These are phyloP conservation scores for Tetraselmis striata DNA, from an alignment of 139 green algal genomes.

Conservation along the genomic window DNA sequence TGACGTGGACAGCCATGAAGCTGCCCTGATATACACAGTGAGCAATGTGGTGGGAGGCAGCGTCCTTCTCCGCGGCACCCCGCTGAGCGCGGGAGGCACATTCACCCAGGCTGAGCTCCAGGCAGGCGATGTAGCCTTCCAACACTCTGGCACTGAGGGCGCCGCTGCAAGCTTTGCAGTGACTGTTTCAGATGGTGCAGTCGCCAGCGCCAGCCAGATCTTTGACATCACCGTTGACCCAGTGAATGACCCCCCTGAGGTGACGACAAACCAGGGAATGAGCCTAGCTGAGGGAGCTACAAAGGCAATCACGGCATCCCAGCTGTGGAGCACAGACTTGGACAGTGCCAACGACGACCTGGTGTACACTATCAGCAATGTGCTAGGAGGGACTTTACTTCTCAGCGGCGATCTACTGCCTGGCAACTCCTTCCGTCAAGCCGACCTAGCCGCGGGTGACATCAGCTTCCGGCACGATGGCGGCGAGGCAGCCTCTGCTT, in stretches of 20 bases:
- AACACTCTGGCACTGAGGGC: not conserved
- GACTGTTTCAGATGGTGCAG: not conserved
- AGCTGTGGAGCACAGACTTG: not conserved
- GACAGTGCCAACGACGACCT: not conserved
- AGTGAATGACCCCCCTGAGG: not conserved
- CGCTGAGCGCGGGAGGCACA: not conserved
- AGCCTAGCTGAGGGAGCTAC: not conserved
- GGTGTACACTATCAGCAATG: not conserved
- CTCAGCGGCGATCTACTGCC: not conserved
- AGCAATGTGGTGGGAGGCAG: not conserved
- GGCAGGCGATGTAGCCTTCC: not conserved
- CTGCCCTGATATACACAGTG: not conserved
- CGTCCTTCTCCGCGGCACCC: not conserved
- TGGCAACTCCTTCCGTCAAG: not conserved
- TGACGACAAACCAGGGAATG: not conserved
- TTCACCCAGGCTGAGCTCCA: not conserved
- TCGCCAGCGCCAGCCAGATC: not conserved
- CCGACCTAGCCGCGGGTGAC: not conserved
- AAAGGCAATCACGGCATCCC: not conserved
- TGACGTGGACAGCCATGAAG: not conserved
- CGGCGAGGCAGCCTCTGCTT: not conserved
- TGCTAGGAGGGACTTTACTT: not conserved
- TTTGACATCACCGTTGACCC: not conserved
- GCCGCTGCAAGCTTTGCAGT: not conserved
- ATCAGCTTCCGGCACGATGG: not conserved